phyloP scores from a whole-genome alignment of 2,329 filamentous ascomycete species.

The Aspergillus texensis region DNA sequence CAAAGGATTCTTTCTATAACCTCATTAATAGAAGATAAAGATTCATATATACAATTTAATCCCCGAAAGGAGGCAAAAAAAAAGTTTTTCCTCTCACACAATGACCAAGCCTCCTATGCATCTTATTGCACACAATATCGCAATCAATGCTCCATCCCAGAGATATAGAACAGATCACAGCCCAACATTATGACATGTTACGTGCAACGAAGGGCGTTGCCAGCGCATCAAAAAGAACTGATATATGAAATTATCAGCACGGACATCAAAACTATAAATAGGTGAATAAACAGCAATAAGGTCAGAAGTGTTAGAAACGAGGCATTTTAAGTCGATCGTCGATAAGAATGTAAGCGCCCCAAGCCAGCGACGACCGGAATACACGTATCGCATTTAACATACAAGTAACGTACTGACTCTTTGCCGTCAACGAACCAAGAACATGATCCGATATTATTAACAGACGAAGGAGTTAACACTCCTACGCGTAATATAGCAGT shows the following conservation, averaged over 20 bases:
- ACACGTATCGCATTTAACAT: slow-evolving; percentile 34
- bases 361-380: neutral
- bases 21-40: slow-evolving; percentile 19
- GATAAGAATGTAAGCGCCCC: neutral
- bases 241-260: neutral
- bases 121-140: neutral
- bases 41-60: slow-evolving; percentile 15
- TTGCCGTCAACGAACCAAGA: neutral
- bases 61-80: neutral
- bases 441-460: neutral
- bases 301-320: neutral
- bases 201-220: slow-evolving; percentile 14
- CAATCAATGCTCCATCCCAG: neutral
- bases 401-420: slow-evolving; percentile 18
- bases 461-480: neutral
- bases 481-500: neutral
- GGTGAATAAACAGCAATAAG: neutral
- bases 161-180: slow-evolving; percentile 1
- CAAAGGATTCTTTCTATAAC: slow-evolving; percentile 21
- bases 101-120: neutral
- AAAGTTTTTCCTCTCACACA: slow-evolving; percentile 4
- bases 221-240: neutral
- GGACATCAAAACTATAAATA: neutral
- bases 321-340: neutral
- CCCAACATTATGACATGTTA: slow-evolving; percentile 28